Percentiles rank a stretch among this genome's conserved stretches.
Evolutionary conservation across 345 rosid genomes (phyloP).

Genomic region (Moricandia moricandioides): DNA sequence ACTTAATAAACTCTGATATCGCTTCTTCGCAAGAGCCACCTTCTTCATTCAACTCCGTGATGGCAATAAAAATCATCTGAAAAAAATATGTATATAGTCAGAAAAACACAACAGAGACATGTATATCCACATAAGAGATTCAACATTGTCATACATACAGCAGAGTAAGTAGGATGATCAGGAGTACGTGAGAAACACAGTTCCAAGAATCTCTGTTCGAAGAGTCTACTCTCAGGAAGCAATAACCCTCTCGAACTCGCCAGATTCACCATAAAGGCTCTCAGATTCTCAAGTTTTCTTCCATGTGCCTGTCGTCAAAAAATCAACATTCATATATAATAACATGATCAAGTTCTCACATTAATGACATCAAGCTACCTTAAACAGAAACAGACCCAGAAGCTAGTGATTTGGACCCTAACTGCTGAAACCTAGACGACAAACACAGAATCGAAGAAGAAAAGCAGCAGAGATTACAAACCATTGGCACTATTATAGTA

Average conservation of each 20-base stretch:
- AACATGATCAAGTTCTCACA: conserved; percentile 2
- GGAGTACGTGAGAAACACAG: conserved; percentile 30
- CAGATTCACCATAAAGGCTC: conserved; percentile 27
- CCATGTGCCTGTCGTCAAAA: conserved; percentile 17
- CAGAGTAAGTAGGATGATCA: conserved; percentile 38
- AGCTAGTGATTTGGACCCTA: not conserved
- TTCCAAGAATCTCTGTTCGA: conserved; percentile 23
- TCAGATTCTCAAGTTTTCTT: conserved; percentile 35
- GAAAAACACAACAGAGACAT: conserved; percentile 7
- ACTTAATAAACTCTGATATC: conserved; percentile 31
- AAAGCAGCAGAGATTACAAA: not conserved
- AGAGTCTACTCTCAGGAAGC: conserved; percentile 28
- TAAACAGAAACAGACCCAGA: not conserved
- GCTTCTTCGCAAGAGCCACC: conserved; percentile 40
- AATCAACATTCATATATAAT: not conserved
- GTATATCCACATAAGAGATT: not conserved
- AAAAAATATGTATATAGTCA: not conserved
- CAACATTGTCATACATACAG: conserved; percentile 20
- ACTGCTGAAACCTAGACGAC: conserved; percentile 15
- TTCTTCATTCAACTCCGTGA: conserved; percentile 38
- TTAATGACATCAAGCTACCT: not conserved
- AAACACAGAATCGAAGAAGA: conserved; percentile 2
- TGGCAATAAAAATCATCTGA: conserved; percentile 44
- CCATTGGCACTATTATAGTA: conserved; percentile 18
- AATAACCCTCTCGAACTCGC: conserved; percentile 25